These are phyloP conservation scores for Artemisia tridentata DNA, from an alignment of 129 eudicot genomes.

Conservation along the genomic window DNA sequence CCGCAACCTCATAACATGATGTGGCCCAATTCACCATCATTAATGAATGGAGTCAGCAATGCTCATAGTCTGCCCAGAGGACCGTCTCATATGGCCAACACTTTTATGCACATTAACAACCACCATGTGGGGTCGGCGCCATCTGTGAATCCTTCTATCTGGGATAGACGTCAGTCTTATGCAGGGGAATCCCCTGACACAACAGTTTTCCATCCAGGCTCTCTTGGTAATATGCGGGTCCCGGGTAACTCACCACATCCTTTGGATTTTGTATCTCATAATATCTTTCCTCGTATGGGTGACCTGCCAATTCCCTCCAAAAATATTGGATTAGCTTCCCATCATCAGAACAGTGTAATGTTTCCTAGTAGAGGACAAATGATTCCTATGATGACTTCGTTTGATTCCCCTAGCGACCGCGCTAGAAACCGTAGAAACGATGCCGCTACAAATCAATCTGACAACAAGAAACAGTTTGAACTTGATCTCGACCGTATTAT, in stretches of 20 bases:
- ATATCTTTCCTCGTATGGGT: conserved; percentile 57
- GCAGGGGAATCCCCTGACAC: conserved; percentile 71
- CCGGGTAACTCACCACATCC: conserved; percentile 71
- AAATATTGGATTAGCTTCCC: conserved; percentile 59
- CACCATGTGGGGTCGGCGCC: conserved; percentile 94
- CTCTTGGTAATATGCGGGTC: conserved; percentile 77
- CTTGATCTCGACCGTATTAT: conserved; percentile 81
- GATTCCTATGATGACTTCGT: conserved; percentile 63
- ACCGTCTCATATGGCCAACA: conserved; percentile 61
- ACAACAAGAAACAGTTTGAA: conserved; percentile 90
- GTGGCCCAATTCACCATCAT: conserved; percentile 82
- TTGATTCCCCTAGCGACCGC: conserved; percentile 70
- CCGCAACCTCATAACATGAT: conserved; percentile 59
- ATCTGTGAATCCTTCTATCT: conserved; percentile 64
- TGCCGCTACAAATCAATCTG: conserved; percentile 57
- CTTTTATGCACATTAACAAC: conserved; percentile 51
- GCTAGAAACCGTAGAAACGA: conserved; percentile 75
- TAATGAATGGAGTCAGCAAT: conserved; percentile 52
- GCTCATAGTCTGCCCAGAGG: conserved; percentile 64
- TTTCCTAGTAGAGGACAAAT: conserved; percentile 74
- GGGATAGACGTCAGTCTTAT: conserved; percentile 77
- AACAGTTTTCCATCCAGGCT: conserved; percentile 70
- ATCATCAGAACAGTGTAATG: conserved; percentile 63
- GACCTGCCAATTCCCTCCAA: conserved; percentile 69
- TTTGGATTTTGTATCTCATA: conserved; percentile 61